phyloP scores from a whole-genome alignment of 805 yeast genomes.

The Zygosaccharomyces gambellarensis region DNA sequence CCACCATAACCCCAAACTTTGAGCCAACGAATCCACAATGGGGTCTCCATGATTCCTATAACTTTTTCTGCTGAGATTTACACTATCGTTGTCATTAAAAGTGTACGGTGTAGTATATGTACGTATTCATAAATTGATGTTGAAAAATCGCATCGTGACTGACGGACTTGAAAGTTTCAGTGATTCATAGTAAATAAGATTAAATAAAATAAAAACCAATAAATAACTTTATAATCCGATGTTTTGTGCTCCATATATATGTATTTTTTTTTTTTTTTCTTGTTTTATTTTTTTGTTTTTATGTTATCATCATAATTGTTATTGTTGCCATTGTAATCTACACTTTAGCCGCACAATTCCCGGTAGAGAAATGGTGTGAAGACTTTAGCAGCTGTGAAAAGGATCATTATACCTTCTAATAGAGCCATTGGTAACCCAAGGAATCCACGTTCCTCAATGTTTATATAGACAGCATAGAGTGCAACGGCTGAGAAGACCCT shows the following conservation, averaged over 20 bases:
- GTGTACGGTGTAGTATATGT: not conserved
- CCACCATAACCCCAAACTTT: slow-evolving; percentile 56
- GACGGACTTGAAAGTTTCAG: not conserved
- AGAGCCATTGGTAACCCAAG: slow-evolving; percentile 66
- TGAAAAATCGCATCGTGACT: slow-evolving; percentile 1
- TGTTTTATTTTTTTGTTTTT: not conserved
- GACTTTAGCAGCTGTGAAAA: slow-evolving; percentile 69
- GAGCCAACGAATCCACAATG: slow-evolving; percentile 57
- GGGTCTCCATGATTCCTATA: slow-evolving; percentile 30
- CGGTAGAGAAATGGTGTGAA: slow-evolving; percentile 71
- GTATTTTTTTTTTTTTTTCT: not conserved
- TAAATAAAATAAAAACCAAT: slow-evolving; percentile 1
- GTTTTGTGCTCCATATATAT: not conserved
- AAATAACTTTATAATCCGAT: not conserved
- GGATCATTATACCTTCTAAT: slow-evolving; percentile 59
- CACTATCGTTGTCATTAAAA: not conserved
- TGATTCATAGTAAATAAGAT: not conserved
- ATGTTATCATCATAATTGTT: not conserved
- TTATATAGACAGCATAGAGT: slow-evolving; percentile 68
- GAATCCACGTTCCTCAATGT: slow-evolving; percentile 61
- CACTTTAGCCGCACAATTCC: slow-evolving; percentile 39
- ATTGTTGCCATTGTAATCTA: not conserved
- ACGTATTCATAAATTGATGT: not conserved
- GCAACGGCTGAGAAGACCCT: slow-evolving; percentile 90
- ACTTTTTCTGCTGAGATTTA: not conserved